phyloP scores from a whole-genome alignment of 2,329 filamentous ascomycete species.

The Triangularia verruculosa region DNA sequence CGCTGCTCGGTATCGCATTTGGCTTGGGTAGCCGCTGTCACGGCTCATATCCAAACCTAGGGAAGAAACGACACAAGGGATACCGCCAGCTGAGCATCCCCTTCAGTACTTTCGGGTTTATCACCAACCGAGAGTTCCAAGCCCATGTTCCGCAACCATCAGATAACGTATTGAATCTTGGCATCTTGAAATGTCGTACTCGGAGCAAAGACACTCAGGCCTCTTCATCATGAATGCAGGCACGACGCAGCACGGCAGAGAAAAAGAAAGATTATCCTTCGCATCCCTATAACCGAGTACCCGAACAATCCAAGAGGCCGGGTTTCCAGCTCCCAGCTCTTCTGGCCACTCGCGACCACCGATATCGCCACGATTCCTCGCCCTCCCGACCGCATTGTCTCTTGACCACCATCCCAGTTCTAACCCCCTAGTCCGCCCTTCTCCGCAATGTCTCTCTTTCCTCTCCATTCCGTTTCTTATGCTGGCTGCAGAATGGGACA shows the following conservation, averaged over 20 bases:
- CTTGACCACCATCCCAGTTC: neutral
- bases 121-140: neutral
- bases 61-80: too few relatives aligned
- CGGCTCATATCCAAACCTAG: neutral
- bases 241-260: neutral
- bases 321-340: neutral
- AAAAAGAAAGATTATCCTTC: neutral
- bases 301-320: neutral
- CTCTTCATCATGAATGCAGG: neutral
- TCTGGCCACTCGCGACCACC: neutral
- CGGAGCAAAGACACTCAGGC: neutral
- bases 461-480: neutral
- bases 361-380: neutral
- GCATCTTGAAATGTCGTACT: neutral
- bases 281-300: neutral
- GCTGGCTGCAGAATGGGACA: slow-evolving; percentile 14
- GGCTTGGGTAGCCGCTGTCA: slow-evolving; percentile 4
- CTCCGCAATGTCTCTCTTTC: neutral
- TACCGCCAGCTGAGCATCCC: neutral
- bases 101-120: neutral
- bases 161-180: neutral
- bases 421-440: neutral
- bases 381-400: neutral
- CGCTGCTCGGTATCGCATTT: slow-evolving; percentile 9
- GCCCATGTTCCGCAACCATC: neutral